Conservation (phyloP, 2,329 filamentous ascomycete genomes). For the Cladorrhinum sp. region DNA sequence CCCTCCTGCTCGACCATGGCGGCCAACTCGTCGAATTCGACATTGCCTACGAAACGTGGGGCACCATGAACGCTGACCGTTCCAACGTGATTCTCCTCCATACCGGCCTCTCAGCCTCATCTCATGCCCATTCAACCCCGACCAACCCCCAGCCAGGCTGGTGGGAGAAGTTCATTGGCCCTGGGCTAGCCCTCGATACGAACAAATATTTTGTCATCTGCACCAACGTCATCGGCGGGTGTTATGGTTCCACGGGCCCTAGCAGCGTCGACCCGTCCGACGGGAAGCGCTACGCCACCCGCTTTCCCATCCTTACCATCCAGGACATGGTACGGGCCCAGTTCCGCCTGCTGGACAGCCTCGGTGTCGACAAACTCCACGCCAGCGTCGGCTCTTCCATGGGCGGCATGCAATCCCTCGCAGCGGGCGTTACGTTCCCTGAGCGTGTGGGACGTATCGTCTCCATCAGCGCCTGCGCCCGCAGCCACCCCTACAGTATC, state of each 20-base stretch:
- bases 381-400: slow-evolving; percentile 95
- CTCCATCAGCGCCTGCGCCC: slow-evolving; percentile 87
- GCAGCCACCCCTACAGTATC: slow-evolving; percentile 96
- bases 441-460: slow-evolving; percentile 78
- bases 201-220: slow-evolving; percentile 91
- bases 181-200: slow-evolving; percentile 80
- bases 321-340: slow-evolving; percentile 98
- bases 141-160: slow-evolving; percentile 85
- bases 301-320: slow-evolving; percentile 93
- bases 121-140: slow-evolving; percentile 90
- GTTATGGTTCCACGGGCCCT: slow-evolving; percentile 92
- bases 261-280: slow-evolving; percentile 84
- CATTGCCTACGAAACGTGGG: slow-evolving; percentile 93
- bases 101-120: slow-evolving; percentile 94
- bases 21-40: slow-evolving; percentile 86
- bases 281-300: slow-evolving; percentile 83
- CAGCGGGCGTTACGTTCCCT: slow-evolving; percentile 79
- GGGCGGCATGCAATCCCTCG: slow-evolving; percentile 97
- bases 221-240: slow-evolving; percentile 94
- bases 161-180: slow-evolving; percentile 99
- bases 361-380: slow-evolving; percentile 76
- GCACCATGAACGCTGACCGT: slow-evolving; percentile 70
- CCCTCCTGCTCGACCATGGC: slow-evolving; percentile 89
- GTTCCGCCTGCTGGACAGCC: slow-evolving; percentile 77
- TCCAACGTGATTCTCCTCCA: slow-evolving; percentile 90